Percentiles rank a stretch among this genome's conserved stretches.
These are phyloP conservation scores for Salicornia ramosissima DNA, from an alignment of 148 eudicot genomes.

Conservation along the genomic window DNA sequence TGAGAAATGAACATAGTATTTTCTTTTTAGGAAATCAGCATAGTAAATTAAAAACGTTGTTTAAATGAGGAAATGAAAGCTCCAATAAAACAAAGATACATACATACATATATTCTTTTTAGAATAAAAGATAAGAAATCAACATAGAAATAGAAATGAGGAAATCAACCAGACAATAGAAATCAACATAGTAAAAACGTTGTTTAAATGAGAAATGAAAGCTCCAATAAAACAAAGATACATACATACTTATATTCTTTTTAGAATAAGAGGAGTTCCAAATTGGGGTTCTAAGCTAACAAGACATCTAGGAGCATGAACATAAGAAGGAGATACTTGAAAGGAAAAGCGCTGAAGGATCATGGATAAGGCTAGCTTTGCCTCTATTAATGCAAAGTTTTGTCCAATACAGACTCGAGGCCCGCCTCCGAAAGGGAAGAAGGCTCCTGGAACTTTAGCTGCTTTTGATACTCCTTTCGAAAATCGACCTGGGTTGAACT, in stretches of 20 bases:
- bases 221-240: too few relatives aligned
- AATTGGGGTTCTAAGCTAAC: constrained; percentile 33
- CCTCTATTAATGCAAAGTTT: constrained; percentile 43
- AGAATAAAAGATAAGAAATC: constrained; percentile 16
- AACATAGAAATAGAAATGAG: too few relatives aligned
- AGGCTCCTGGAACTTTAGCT: constrained; percentile 2
- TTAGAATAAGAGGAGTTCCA: constrained; percentile 28
- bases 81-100: too few relatives aligned
- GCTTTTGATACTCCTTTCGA: constrained; percentile 19
- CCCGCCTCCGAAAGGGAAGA: constrained; percentile 26
- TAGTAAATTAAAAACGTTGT: too few relatives aligned
- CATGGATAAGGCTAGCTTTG: constrained; percentile 38
- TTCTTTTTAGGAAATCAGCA: too few relatives aligned
- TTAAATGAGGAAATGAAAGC: too few relatives aligned
- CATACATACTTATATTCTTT: not conserved
- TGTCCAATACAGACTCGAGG: constrained; percentile 30
- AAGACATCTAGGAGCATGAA: constrained; percentile 42
- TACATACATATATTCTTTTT: not conserved
- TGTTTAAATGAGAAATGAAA: too few relatives aligned
- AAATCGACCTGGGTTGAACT: constrained; percentile 25
- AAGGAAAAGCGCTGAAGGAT: constrained; percentile 50
- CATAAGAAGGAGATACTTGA: constrained; percentile 37
- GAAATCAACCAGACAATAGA: too few relatives aligned
- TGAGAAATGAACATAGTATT: too few relatives aligned
- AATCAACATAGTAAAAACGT: too few relatives aligned